phyloP scores from a whole-genome alignment of 352 stramenopile genomes.

The Phytophthora sp. region DNA sequence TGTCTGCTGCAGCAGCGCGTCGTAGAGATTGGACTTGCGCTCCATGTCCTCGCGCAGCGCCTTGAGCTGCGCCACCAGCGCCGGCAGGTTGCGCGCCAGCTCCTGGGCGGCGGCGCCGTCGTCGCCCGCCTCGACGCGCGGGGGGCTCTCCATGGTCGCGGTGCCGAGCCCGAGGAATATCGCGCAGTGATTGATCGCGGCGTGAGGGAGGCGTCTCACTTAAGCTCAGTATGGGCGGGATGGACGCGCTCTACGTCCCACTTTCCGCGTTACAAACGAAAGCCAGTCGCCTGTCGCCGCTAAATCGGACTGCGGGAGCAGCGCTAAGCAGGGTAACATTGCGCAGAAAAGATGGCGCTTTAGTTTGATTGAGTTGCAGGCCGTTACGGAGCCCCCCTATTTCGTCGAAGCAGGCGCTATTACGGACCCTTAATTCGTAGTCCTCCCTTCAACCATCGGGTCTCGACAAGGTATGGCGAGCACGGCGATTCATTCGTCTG shows the following conservation, averaged over 20 bases:
- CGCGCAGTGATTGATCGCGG: slow-evolving; percentile 1
- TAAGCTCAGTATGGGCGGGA: no score
- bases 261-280: slow-evolving; percentile 2
- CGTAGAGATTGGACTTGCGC: slow-evolving; percentile 75
- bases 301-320: not conserved
- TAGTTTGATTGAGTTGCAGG: not conserved
- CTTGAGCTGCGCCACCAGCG: slow-evolving; percentile 68
- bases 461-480: not conserved
- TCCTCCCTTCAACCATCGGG: slow-evolving; percentile 9
- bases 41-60: slow-evolving; percentile 72
- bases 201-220: no score
- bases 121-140: not conserved
- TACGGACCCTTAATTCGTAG: slow-evolving; percentile 2
- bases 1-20: slow-evolving; percentile 47
- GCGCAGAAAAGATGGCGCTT: no score
- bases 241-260: slow-evolving; percentile 10
- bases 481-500: no score
- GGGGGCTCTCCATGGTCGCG: slow-evolving; percentile 21
- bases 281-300: not conserved
- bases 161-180: slow-evolving; percentile 1
- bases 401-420: not conserved
- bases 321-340: not conserved
- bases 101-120: slow-evolving; percentile 30
- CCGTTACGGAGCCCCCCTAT: not conserved
- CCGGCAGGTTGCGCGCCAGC: slow-evolving; percentile 64